Conservation (phyloP, 2,329 filamentous ascomycete genomes). For the Trichophyton schoenleinii region DNA sequence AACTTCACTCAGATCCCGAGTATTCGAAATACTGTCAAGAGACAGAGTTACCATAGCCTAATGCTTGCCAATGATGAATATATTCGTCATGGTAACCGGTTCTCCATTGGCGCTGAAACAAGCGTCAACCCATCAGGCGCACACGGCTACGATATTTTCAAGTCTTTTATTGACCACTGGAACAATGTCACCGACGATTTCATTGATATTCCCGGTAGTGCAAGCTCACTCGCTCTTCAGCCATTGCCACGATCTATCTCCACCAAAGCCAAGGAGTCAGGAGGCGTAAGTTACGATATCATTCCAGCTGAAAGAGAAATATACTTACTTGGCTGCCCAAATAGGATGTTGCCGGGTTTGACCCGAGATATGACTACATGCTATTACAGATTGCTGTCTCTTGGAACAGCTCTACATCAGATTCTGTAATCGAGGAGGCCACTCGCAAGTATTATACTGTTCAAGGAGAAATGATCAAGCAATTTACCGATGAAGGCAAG, state of each 20-base stretch:
- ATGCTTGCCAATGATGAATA: conserved; percentile 35
- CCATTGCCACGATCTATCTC: conserved; percentile 26
- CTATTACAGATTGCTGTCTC: conserved; percentile 37
- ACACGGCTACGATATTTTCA: conserved; percentile 21
- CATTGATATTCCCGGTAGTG: conserved; percentile 18
- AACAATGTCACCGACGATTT: conserved; percentile 21
- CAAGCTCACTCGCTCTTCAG: conserved; percentile 27
- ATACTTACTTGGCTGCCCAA: conserved; percentile 3
- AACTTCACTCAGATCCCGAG: conserved; percentile 42
- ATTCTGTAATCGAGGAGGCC: conserved; percentile 28
- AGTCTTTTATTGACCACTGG: conserved; percentile 24
- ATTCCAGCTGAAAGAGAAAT: neutral
- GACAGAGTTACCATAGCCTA: conserved; percentile 38
- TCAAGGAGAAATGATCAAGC: conserved; percentile 23
- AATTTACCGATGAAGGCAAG: conserved; percentile 23
- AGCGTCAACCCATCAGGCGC: conserved; percentile 25
- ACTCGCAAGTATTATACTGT: conserved; percentile 29
- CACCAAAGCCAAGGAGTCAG: conserved; percentile 23
- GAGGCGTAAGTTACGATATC: conserved; percentile 17
- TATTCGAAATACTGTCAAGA: conserved; percentile 35
- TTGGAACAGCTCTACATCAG: conserved; percentile 25
- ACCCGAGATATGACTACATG: conserved; percentile 31
- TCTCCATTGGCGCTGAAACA: conserved; percentile 30
- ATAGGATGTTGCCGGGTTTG: conserved; percentile 28
- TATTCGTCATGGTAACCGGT: conserved; percentile 28